These are phyloP conservation scores for Suhomyces atakaporum DNA, from an alignment of 1,139 yeast genomes.

Conservation along the genomic window DNA sequence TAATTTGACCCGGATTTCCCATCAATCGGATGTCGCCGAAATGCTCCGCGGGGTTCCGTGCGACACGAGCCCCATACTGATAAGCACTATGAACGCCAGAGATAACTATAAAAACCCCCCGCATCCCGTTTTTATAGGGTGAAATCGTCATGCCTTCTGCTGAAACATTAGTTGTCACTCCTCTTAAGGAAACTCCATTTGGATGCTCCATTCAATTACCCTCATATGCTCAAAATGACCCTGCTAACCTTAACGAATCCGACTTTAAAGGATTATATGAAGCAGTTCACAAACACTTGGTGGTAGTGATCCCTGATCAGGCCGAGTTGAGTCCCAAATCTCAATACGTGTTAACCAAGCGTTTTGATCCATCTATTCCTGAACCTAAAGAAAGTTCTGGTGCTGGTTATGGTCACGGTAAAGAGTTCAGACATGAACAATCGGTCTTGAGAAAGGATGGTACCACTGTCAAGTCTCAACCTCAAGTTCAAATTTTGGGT, in stretches of 20 bases:
- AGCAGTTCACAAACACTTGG: conserved; percentile 68
- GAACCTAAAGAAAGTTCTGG: conserved; percentile 45
- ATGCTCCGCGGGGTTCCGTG: conserved; percentile 13
- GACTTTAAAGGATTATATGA: conserved; percentile 64
- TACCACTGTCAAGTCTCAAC: conserved; percentile 72
- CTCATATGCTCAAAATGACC: conserved; percentile 64
- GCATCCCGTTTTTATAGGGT: too few species aligned
- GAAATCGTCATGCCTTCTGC: conserved; percentile 32
- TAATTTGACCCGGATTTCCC: too few species aligned
- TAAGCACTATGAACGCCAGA: conserved; percentile 6
- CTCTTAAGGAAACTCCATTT: conserved; percentile 54
- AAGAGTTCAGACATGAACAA: conserved; percentile 75
- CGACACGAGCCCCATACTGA: conserved; percentile 1
- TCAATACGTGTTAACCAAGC: conserved; percentile 70
- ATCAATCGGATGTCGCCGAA: not conserved
- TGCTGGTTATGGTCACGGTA: conserved; percentile 81
- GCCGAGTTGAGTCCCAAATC: conserved; percentile 66
- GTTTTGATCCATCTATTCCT: conserved; percentile 74
- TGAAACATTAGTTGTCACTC: conserved; percentile 39
- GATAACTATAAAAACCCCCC: too few species aligned
- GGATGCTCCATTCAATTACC: conserved; percentile 73
- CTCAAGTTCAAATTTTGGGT: conserved; percentile 87
- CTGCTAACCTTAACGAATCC: conserved; percentile 62
- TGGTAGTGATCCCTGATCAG: conserved; percentile 72
- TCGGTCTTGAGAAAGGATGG: conserved; percentile 82